These are phyloP conservation scores for Blastomyces emzantsi DNA, from an alignment of 2,329 filamentous ascomycete species.

Conservation along the genomic window DNA sequence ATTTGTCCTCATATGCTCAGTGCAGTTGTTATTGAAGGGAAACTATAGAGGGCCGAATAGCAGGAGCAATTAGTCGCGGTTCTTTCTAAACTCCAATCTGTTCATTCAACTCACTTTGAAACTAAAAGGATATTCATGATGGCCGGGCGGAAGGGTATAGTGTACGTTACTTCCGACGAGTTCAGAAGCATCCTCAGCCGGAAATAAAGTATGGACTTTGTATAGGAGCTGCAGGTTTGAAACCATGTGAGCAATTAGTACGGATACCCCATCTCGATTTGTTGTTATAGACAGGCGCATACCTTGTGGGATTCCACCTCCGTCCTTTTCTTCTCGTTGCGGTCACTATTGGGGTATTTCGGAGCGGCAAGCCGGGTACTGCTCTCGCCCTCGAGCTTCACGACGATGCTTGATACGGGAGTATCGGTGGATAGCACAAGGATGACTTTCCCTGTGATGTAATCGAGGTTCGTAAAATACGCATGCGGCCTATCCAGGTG, in stretches of 20 bases:
- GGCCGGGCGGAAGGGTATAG: slow-evolving; percentile 39
- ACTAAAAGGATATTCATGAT: slow-evolving; percentile 41
- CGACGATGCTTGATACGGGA: slow-evolving; percentile 38
- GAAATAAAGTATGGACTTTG: slow-evolving; percentile 40
- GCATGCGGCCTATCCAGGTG: slow-evolving; percentile 36
- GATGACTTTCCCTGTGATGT: slow-evolving; percentile 38
- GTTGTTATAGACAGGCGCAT: slow-evolving; percentile 8
- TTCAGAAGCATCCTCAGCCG: slow-evolving; percentile 35
- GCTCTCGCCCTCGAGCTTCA: slow-evolving; percentile 44
- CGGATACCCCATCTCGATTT: neutral
- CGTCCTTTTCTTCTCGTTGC: slow-evolving; percentile 40
- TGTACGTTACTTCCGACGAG: slow-evolving; percentile 25
- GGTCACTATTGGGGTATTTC: slow-evolving; percentile 33
- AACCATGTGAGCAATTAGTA: neutral
- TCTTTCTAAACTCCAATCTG: neutral
- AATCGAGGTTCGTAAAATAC: slow-evolving; percentile 43
- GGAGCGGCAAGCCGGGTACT: slow-evolving; percentile 36
- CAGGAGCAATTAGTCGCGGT: neutral
- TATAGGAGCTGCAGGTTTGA: slow-evolving; percentile 36
- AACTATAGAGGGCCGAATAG: slow-evolving; percentile 25
- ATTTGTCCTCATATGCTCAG: slow-evolving; percentile 38
- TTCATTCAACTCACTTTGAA: slow-evolving; percentile 36
- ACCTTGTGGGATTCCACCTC: slow-evolving; percentile 44
- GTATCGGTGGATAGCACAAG: slow-evolving; percentile 35
- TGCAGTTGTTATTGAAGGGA: slow-evolving; percentile 44